Conservation (phyloP, 2,329 filamentous ascomycete genomes). For the Hypoxylon sp. region DNA sequence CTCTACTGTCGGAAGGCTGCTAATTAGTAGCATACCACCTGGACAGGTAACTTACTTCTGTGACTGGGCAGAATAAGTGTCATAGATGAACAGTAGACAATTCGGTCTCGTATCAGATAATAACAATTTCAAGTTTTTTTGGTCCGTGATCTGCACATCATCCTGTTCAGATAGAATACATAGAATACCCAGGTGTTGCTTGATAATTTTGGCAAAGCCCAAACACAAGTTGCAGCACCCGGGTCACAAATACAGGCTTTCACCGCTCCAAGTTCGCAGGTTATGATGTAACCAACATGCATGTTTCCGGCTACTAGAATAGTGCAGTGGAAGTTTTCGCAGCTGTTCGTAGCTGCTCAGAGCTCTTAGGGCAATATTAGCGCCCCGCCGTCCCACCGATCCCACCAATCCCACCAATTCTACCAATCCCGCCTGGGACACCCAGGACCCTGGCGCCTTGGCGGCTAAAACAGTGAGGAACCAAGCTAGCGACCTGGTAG, state of each 20-base stretch:
- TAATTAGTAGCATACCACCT: conserved; percentile 30
- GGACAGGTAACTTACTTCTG: conserved; percentile 1
- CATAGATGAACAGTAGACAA: neutral
- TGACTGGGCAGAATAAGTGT: neutral
- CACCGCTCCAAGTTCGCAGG: conserved; percentile 43
- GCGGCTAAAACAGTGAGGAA: conserved; percentile 38
- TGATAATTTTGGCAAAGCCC: conserved; percentile 26
- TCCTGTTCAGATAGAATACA: conserved; percentile 11
- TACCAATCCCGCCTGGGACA: conserved; percentile 24
- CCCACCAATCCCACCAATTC: conserved; percentile 29
- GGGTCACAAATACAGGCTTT: conserved; percentile 42
- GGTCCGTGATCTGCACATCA: conserved; percentile 22
- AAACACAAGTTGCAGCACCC: conserved; percentile 29
- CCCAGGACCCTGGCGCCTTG: conserved; percentile 38
- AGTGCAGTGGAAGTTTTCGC: conserved; percentile 2
- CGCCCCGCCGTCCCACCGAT: conserved; percentile 39
- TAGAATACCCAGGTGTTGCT: conserved; percentile 32
- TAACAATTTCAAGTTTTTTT: conserved; percentile 27
- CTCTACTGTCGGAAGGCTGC: conserved; percentile 23
- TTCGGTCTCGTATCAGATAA: conserved; percentile 21
- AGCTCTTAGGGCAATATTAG: conserved; percentile 40
- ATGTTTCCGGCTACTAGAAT: conserved; percentile 32
- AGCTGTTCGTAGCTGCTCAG: neutral
- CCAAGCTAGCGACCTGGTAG: conserved; percentile 36
- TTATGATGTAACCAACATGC: conserved; percentile 50